Conservation (phyloP, 129 eudicot genomes). For the Erigeron canadensis region DNA sequence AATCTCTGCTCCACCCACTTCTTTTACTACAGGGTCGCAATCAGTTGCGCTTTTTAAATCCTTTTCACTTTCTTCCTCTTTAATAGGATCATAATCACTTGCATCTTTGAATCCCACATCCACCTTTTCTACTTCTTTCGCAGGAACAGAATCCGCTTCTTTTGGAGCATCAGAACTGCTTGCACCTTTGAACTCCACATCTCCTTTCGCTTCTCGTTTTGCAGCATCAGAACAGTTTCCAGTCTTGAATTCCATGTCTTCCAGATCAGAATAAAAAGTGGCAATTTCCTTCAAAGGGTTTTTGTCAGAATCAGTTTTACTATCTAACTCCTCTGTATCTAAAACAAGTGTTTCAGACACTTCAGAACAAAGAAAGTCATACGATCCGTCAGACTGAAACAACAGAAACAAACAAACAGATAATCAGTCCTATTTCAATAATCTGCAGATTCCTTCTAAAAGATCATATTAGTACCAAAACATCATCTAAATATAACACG, state of each 20-base stretch:
- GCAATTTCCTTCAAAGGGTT: constrained; percentile 9
- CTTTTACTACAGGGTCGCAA: background rate
- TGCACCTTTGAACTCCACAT: background rate
- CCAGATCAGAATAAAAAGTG: background rate
- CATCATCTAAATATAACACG: background rate
- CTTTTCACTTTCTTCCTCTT: background rate
- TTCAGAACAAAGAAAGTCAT: constrained; percentile 39
- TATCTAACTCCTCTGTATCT: constrained; percentile 3
- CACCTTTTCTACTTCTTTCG: background rate
- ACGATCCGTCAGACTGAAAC: constrained; percentile 41
- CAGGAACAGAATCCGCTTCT: background rate
- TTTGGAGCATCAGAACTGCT: background rate
- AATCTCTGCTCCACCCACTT: background rate
- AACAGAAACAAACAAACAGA: background rate
- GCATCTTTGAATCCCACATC: background rate
- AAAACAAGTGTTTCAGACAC: constrained; percentile 29
- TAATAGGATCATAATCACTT: background rate
- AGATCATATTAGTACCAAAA: background rate
- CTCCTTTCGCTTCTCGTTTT: background rate
- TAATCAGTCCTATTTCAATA: too few species aligned
- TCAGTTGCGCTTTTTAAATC: background rate
- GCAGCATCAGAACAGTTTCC: background rate
- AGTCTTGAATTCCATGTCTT: background rate
- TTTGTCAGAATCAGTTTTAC: constrained; percentile 20
- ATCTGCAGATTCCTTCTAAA: background rate